Percentiles rank a stretch among this genome's conserved stretches.
These are phyloP conservation scores for Pythium aristosporum DNA, from an alignment of 352 stramenopile genomes.

Conservation along the genomic window DNA sequence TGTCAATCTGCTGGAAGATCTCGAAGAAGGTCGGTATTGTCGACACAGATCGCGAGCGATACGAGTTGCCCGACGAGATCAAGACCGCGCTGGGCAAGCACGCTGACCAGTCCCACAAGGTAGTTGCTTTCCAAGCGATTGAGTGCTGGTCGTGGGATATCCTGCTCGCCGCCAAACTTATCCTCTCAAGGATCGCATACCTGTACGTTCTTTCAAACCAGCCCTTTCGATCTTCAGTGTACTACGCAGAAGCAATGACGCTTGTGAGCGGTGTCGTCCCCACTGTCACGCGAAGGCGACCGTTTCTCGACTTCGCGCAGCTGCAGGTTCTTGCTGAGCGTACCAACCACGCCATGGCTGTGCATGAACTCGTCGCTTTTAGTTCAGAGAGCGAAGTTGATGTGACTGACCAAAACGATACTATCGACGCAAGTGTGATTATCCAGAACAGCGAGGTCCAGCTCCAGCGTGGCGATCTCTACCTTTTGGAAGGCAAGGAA, in stretches of 20 bases:
- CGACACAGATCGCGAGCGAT: slow-evolving; percentile 16
- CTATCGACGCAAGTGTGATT: slow-evolving; percentile 10
- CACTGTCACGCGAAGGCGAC: slow-evolving; percentile 45
- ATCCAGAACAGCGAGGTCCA: slow-evolving; percentile 21
- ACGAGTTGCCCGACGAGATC: slow-evolving; percentile 46
- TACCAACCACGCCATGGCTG: slow-evolving; percentile 44
- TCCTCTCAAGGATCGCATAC: slow-evolving; percentile 57
- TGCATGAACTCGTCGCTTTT: slow-evolving; percentile 41
- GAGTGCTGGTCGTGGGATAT: slow-evolving; percentile 78
- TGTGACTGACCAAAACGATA: background rate
- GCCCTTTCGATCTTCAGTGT: slow-evolving; percentile 55
- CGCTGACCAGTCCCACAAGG: slow-evolving; percentile 15
- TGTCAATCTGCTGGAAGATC: slow-evolving; percentile 72
- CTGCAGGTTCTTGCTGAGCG: slow-evolving; percentile 52
- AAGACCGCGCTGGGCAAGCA: slow-evolving; percentile 21
- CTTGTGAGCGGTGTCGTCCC: slow-evolving; percentile 66
- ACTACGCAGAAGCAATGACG: slow-evolving; percentile 66
- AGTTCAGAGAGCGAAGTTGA: background rate
- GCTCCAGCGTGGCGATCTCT: slow-evolving; percentile 20
- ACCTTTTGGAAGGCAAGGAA: slow-evolving; percentile 14
- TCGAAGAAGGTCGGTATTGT: slow-evolving; percentile 40
- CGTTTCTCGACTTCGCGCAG: slow-evolving; percentile 67
- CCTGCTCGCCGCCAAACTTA: slow-evolving; percentile 51
- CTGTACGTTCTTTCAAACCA: slow-evolving; percentile 53
- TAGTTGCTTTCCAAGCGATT: slow-evolving; percentile 62